Evolutionary conservation across 495 filamentous ascomycete species (phyloP).

Genomic region (Hypoxylon perforatum): DNA sequence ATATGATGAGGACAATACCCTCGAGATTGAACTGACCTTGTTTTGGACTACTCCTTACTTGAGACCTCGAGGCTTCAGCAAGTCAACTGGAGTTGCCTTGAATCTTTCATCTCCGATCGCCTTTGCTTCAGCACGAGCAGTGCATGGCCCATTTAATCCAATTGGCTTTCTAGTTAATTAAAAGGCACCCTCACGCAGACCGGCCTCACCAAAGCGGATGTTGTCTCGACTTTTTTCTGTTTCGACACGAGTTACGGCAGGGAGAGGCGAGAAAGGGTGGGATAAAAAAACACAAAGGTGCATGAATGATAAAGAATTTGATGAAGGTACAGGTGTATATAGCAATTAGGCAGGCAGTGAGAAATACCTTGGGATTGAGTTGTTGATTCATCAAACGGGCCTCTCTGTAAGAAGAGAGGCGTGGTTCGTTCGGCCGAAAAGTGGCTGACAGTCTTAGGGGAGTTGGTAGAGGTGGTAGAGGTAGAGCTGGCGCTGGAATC

Average conservation of each 20-base stretch:
- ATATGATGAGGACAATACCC: slow-evolving; percentile 13
- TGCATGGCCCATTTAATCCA: slow-evolving; percentile 38
- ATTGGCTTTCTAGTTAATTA: slow-evolving; percentile 41
- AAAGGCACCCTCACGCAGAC: slow-evolving; percentile 33
- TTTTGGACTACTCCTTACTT: slow-evolving; percentile 30
- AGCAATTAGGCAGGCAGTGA: slow-evolving; percentile 15
- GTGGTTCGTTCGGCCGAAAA: slow-evolving; percentile 47
- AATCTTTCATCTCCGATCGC: slow-evolving; percentile 20
- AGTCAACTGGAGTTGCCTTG: slow-evolving; percentile 29
- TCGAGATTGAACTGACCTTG: slow-evolving; percentile 40
- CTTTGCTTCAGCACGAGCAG: slow-evolving; percentile 28
- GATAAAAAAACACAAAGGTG: slow-evolving; percentile 13
- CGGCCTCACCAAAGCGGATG: slow-evolving; percentile 35
- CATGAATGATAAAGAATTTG: slow-evolving; percentile 26
- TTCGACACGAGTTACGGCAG: slow-evolving; percentile 20
- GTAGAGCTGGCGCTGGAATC: slow-evolving; percentile 1
- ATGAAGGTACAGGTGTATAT: slow-evolving; percentile 28
- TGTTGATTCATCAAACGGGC: slow-evolving; percentile 62
- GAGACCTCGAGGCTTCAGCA: slow-evolving; percentile 28
- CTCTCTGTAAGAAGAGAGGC: slow-evolving; percentile 55
- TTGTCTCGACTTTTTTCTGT: slow-evolving; percentile 21
- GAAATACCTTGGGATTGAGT: slow-evolving; percentile 59
- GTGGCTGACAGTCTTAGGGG: slow-evolving; percentile 32
- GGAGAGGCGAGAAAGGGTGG: slow-evolving; percentile 3
- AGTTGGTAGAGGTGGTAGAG: slow-evolving; percentile 12